Evolutionary conservation across 2,329 filamentous ascomycete genomes (phyloP), one percentile per base, ranked within the genome.

Genomic region (Colletotrichum echinochloae): DNA sequence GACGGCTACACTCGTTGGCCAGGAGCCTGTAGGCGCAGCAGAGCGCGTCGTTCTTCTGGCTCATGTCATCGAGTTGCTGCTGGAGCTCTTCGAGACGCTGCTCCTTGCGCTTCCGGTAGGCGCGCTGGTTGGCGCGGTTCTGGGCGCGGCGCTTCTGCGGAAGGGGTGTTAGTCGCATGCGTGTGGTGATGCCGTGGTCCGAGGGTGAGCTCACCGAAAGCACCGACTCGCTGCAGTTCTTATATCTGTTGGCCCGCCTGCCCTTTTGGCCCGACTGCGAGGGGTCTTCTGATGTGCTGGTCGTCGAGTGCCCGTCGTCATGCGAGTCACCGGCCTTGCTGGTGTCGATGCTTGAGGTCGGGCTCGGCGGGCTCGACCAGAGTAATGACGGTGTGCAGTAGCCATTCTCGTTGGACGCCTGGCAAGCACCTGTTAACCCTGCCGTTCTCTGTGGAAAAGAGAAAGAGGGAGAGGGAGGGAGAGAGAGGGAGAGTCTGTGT

Each of bases 201-300:
- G 28, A 26, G 28, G 9, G n/a, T 46, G n/a, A 26, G 57, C 71
- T 69, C 39, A 73, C 71, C 23, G 64, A 65, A 55, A 72, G 64
- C 37, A 68, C 68, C 9, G 63, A 37, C 52, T 73, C 71, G 64
- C 55, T 73, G 71, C 71, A 73, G 48, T 73, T 67, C 56, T 73
- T 73, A 48, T 71, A 71, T n/a, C 68, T 66, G 56, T 64, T 69
- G 26, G 60, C 49, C 30, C 71, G 64, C n/a, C 66, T 55, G 44
- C 60, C 54, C 60, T 65, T 73, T 52, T 67, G 55, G 46, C 59
- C n/a, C 5, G n/a, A 12, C 37, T 57, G 35, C n/a, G 37, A 33
- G 18, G 52, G 35, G n/a, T 41, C 60, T 35, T 71, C 65, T 18
- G 61, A 46, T 5, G 56, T 33, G 30, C 56, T 61, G 26, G 60